A percentile compares a stretch with the other conserved stretches of the same genome.
phyloP scores from a whole-genome alignment of 306 rosid species.

The Arachis stenosperma region DNA sequence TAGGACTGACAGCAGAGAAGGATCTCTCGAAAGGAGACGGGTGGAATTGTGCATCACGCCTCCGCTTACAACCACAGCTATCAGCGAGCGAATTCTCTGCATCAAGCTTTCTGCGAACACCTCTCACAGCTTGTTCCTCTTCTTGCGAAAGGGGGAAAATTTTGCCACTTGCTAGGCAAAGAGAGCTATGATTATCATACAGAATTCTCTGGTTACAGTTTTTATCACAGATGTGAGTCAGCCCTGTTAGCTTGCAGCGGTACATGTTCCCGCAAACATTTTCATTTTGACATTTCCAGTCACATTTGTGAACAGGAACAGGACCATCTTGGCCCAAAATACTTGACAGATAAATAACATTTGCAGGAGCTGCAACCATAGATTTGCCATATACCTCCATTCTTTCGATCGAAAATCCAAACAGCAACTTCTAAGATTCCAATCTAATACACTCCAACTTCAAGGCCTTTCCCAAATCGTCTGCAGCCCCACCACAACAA shows the following conservation, averaged over 20 bases:
- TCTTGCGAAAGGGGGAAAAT: conserved; percentile 67
- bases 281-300: conserved; percentile 94
- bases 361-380: conserved; percentile 79
- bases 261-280: conserved; percentile 94
- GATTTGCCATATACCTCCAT: conserved; percentile 93
- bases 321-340: conserved; percentile 87
- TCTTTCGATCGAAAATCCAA: conserved; percentile 42
- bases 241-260: conserved; percentile 91
- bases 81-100: conserved; percentile 58
- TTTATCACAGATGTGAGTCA: conserved; percentile 98
- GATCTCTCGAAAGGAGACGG: conserved; percentile 95
- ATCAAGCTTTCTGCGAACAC: conserved; percentile 87
- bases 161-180: conserved; percentile 83
- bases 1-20: conserved; percentile 80
- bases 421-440: conserved; percentile 54
- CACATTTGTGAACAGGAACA: conserved; percentile 77
- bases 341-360: conserved; percentile 92
- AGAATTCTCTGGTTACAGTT: conserved; percentile 98
- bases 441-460: conserved; percentile 48
- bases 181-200: conserved; percentile 96
- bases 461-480: conserved; percentile 52
- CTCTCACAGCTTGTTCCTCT: conserved; percentile 93
- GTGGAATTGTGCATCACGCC: conserved; percentile 83
- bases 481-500: conserved; percentile 78
- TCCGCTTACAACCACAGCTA: conserved; percentile 73